Evolutionary conservation across 2,329 filamentous ascomycete species (phyloP).

Genomic region (Cercospora sesami): DNA sequence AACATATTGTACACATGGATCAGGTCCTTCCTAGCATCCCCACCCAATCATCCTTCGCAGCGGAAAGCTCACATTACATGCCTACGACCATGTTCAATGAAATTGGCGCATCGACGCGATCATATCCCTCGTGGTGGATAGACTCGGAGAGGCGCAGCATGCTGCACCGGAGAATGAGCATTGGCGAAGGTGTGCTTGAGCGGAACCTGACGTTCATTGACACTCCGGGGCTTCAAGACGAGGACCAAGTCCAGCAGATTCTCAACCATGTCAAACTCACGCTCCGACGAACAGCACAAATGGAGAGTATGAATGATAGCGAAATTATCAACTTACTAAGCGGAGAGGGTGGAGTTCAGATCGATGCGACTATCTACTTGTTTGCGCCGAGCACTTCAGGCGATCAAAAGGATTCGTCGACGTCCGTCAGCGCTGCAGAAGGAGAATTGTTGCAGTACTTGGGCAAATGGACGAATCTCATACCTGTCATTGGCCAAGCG

Average conservation of each 20-base stretch:
- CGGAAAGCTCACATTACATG: slow-evolving; percentile 20
- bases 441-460: slow-evolving; percentile 46
- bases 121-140: slow-evolving; percentile 88
- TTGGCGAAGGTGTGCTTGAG: slow-evolving; percentile 76
- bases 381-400: slow-evolving; percentile 54
- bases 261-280: slow-evolving; percentile 67
- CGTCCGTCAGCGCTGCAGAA: slow-evolving; percentile 16
- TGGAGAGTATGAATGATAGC: slow-evolving; percentile 64
- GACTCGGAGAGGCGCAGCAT: slow-evolving; percentile 68
- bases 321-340: slow-evolving; percentile 78
- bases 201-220: slow-evolving; percentile 94
- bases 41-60: slow-evolving; percentile 27
- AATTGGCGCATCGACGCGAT: slow-evolving; percentile 48
- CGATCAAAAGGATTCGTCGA: slow-evolving; percentile 42
- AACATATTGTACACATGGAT: slow-evolving; percentile 93
- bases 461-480: slow-evolving; percentile 74
- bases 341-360: slow-evolving; percentile 76
- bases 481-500: slow-evolving; percentile 76
- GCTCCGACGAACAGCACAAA: slow-evolving; percentile 62
- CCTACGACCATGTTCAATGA: slow-evolving; percentile 39
- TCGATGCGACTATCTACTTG: slow-evolving; percentile 84
- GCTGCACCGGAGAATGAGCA: slow-evolving; percentile 65
- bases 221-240: slow-evolving; percentile 65
- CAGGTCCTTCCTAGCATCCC: slow-evolving; percentile 47
- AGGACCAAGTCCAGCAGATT: slow-evolving; percentile 47